phyloP scores from a whole-genome alignment of 345 rosid species.

The Eucalyptus polybractea region DNA sequence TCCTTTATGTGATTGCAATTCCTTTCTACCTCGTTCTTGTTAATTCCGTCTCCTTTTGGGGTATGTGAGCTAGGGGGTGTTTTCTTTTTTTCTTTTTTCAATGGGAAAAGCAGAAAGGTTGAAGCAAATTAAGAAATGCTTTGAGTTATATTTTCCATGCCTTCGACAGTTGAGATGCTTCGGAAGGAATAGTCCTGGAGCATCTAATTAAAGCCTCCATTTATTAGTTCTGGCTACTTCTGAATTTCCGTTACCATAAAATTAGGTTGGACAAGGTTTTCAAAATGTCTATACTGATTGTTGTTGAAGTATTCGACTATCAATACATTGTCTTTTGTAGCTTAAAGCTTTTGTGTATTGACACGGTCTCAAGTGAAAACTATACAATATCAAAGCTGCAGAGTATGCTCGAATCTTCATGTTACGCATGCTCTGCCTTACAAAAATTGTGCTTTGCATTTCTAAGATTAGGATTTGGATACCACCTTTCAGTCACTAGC shows the following conservation, averaged over 20 bases:
- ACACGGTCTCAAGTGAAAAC: neutral
- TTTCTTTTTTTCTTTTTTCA: neutral
- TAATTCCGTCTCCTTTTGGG: neutral
- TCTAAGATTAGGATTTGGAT: neutral
- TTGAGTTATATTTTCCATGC: neutral
- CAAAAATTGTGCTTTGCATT: neutral
- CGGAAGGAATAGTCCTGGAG: neutral
- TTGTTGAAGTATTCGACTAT: neutral
- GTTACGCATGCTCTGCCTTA: neutral
- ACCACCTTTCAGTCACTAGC: neutral
- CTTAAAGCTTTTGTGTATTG: neutral
- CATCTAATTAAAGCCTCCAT: neutral
- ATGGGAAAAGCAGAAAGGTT: neutral
- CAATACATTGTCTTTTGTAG: neutral
- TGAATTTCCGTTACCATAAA: neutral
- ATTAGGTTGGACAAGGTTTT: neutral
- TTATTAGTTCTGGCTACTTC: neutral
- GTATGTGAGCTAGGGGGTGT: neutral
- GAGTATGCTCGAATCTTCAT: neutral
- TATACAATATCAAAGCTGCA: neutral
- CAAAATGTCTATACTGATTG: neutral
- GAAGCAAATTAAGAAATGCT: neutral
- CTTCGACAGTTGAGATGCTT: neutral
- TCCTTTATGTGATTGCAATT: neutral
- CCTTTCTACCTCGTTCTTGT: neutral